phyloP scores from a whole-genome alignment of 2,329 filamentous ascomycete genomes.

The Nectriaceae sp. region DNA sequence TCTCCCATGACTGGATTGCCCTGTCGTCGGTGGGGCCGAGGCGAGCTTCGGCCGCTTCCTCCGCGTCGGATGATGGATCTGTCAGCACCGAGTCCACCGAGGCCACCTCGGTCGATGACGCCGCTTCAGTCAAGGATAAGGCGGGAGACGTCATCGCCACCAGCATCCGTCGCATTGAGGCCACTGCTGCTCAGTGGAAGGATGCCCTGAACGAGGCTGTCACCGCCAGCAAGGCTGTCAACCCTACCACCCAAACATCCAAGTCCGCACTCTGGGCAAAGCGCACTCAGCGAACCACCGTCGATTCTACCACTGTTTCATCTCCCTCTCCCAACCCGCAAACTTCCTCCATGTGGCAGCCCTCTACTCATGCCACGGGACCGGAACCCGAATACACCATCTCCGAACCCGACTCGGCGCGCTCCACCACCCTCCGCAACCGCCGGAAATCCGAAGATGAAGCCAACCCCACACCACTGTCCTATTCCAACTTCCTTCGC shows the following conservation, averaged over 20 bases:
- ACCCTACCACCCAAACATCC: not conserved
- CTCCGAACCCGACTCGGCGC: slow-evolving; percentile 13
- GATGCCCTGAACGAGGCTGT: slow-evolving; percentile 37
- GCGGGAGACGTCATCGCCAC: not conserved
- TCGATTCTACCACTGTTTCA: too few relatives aligned
- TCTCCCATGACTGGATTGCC: slow-evolving; percentile 23
- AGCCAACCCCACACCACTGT: slow-evolving; percentile 20
- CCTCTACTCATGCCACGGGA: slow-evolving; percentile 2
- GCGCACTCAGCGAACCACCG: not conserved
- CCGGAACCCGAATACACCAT: slow-evolving; percentile 17
- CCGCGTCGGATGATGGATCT: slow-evolving; percentile 13
- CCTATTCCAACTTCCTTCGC: slow-evolving; percentile 24
- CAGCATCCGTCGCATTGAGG: slow-evolving; percentile 20
- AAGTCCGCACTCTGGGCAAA: not conserved
- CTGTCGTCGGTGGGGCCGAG: slow-evolving; percentile 22
- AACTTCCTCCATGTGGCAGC: slow-evolving; percentile 20
- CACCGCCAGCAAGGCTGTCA: slow-evolving; percentile 4
- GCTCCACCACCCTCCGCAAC: slow-evolving; percentile 24
- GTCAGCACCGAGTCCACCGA: slow-evolving; percentile 15
- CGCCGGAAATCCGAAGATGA: slow-evolving; percentile 7
- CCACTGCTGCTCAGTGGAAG: slow-evolving; percentile 37
- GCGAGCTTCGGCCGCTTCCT: slow-evolving; percentile 21
- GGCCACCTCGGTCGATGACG: slow-evolving; percentile 25
- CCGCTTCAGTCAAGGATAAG: slow-evolving; percentile 2
- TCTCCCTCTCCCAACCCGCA: not conserved